These are phyloP conservation scores for Aspergillus tanneri DNA, from an alignment of 2,329 filamentous ascomycete species.

Conservation along the genomic window DNA sequence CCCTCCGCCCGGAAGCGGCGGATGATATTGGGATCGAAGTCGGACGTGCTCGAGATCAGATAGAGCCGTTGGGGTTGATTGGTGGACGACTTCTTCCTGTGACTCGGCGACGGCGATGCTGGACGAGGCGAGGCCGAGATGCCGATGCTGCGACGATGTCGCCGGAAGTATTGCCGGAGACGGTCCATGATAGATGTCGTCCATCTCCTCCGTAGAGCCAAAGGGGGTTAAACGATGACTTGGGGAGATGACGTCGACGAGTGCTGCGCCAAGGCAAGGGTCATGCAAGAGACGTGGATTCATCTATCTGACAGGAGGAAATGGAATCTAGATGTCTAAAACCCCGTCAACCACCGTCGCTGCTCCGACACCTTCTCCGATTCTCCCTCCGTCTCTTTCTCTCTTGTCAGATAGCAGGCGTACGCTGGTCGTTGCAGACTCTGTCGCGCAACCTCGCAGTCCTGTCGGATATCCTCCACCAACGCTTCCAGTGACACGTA, in stretches of 20 bases:
- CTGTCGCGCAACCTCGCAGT: conserved; percentile 76
- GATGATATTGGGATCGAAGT: conserved; percentile 54
- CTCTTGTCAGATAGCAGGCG: conserved; percentile 39
- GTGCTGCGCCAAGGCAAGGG: conserved; percentile 15
- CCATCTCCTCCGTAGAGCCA: background rate
- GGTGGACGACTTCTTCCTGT: background rate
- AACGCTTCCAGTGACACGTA: conserved; percentile 81
- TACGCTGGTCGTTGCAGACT: conserved; percentile 70
- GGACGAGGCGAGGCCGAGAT: conserved; percentile 8
- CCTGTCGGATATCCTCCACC: conserved; percentile 81
- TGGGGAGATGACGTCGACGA: conserved; percentile 24
- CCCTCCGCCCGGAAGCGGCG: conserved; percentile 58
- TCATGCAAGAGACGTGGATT: background rate
- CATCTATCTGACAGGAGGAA: background rate
- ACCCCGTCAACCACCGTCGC: conserved; percentile 36
- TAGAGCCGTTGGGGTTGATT: conserved; percentile 26
- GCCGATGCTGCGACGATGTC: conserved; percentile 16
- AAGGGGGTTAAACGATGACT: background rate
- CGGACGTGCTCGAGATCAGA: conserved; percentile 30
- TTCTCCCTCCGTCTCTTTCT: conserved; percentile 28
- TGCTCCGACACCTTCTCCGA: conserved; percentile 33
- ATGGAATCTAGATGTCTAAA: conserved; percentile 16
- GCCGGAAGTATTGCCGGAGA: conserved; percentile 17
- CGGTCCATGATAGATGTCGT: no score
- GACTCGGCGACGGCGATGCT: background rate